Percentiles rank a stretch among this genome's conserved stretches.
phyloP scores from a whole-genome alignment of 2,329 filamentous ascomycete species.

The Aspergillus sp. region DNA sequence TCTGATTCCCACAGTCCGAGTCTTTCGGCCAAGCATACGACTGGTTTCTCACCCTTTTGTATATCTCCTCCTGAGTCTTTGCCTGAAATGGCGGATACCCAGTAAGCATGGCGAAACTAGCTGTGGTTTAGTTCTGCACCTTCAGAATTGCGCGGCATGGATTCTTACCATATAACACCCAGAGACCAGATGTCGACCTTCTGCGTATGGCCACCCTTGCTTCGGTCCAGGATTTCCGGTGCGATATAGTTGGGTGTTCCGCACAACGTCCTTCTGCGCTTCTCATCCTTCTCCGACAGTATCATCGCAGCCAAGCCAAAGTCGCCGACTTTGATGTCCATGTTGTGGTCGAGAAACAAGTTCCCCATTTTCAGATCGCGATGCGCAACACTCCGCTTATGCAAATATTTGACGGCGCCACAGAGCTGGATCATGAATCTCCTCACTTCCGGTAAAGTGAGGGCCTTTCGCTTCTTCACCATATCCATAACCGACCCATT shows the following conservation, averaged over 20 bases:
- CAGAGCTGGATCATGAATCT: slow-evolving; percentile 92
- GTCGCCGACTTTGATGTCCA: slow-evolving; percentile 98
- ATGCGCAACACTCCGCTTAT: slow-evolving; percentile 90
- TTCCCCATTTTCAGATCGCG: slow-evolving; percentile 97
- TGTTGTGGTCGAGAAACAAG: slow-evolving; percentile 83
- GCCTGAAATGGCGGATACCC: slow-evolving; percentile 96
- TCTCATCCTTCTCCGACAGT: slow-evolving; percentile 80
- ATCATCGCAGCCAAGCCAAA: slow-evolving; percentile 90
- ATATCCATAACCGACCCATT: slow-evolving; percentile 97
- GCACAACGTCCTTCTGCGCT: slow-evolving; percentile 81
- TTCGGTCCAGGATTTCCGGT: slow-evolving; percentile 89
- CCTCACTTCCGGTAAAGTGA: slow-evolving; percentile 88
- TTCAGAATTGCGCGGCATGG: slow-evolving; percentile 2
- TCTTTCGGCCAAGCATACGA: slow-evolving; percentile 43
- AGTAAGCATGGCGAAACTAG: slow-evolving; percentile 86
- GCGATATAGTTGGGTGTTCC: slow-evolving; percentile 98
- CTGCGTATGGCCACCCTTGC: slow-evolving; percentile 88
- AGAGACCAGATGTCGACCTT: slow-evolving; percentile 98
- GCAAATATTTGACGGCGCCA: slow-evolving; percentile 96
- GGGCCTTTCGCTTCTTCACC: slow-evolving; percentile 80
- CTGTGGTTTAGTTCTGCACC: slow-evolving; percentile 11
- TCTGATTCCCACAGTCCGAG: slow-evolving; percentile 34
- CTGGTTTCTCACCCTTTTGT: slow-evolving; percentile 39
- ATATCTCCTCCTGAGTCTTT: slow-evolving; percentile 44
- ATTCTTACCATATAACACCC: slow-evolving; percentile 79